Percentiles rank a stretch among this genome's conserved stretches.
Evolutionary conservation across 345 rosid genomes (phyloP).

Genomic region (Populus deltoides): DNA sequence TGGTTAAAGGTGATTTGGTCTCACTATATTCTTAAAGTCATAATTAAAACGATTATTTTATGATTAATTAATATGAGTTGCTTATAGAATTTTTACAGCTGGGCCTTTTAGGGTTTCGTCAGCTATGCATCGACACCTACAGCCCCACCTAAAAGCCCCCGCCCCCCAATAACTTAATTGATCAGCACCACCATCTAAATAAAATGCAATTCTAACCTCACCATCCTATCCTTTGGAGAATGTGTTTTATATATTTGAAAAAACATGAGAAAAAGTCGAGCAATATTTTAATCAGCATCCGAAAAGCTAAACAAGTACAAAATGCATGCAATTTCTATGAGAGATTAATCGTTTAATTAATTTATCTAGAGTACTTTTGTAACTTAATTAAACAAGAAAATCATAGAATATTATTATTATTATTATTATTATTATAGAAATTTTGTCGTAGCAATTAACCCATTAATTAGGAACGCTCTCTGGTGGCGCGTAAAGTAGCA

Average conservation of each 20-base stretch:
- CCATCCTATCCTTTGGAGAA: constrained; percentile 10
- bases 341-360: too few relatives aligned
- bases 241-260: background rate
- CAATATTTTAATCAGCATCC: background rate
- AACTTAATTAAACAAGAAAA: too few relatives aligned
- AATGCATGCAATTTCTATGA: background rate
- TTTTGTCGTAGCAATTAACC: too few relatives aligned
- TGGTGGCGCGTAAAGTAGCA: constrained; percentile 19
- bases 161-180: background rate
- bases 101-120: constrained; percentile 9
- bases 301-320: background rate
- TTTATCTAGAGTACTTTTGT: too few relatives aligned
- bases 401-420: too few relatives aligned
- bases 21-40: constrained; percentile 5
- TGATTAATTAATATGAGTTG: background rate
- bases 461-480: background rate
- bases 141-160: too few relatives aligned
- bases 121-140: background rate
- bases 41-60: background rate
- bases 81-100: constrained; percentile 25
- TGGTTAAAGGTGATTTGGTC: constrained; percentile 26
- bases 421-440: too few relatives aligned
- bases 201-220: background rate
- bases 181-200: constrained; percentile 7
- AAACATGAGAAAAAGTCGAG: background rate